These are phyloP conservation scores for Paramarasmius palmivorus DNA, from an alignment of 1,284 basidiomycete species.

Conservation along the genomic window DNA sequence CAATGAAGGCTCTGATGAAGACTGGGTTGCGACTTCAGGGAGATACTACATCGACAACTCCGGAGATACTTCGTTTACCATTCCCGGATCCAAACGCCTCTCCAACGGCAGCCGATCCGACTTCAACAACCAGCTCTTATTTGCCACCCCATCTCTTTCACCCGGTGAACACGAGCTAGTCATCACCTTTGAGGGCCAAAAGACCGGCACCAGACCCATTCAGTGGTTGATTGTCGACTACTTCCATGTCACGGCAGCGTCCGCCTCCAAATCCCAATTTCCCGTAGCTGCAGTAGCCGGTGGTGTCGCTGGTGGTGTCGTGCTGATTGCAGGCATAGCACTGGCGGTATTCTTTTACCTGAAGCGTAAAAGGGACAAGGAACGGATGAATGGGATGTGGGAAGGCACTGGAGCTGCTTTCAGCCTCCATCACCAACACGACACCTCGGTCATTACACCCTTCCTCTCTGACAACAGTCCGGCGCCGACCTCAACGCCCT, in stretches of 20 bases:
- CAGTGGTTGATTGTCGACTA: slow-evolving; percentile 18
- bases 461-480: too few species aligned
- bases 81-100: slow-evolving; percentile 15
- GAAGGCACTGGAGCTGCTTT: too few species aligned
- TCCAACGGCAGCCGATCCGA: not conserved
- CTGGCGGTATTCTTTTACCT: not conserved
- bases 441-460: too few species aligned
- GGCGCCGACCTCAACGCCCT: too few species aligned
- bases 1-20: not conserved
- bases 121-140: slow-evolving; percentile 24
- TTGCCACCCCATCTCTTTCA: slow-evolving; percentile 23
- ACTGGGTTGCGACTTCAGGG: slow-evolving; percentile 15
- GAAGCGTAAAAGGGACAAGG: not conserved
- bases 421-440: too few species aligned
- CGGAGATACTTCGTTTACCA: slow-evolving; percentile 15
- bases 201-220: slow-evolving; percentile 24
- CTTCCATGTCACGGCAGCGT: slow-evolving; percentile 19
- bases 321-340: not conserved
- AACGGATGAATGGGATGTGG: not conserved
- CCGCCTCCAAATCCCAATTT: not conserved
- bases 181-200: slow-evolving; percentile 23
- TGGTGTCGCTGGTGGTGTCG: not conserved
- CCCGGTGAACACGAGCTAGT: slow-evolving; percentile 23
- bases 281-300: not conserved
- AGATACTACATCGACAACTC: slow-evolving; percentile 28